Percentiles rank a stretch among this genome's conserved stretches.
These are phyloP conservation scores for Auricularia cornea DNA, from an alignment of 768 basidiomycete genomes.

Conservation along the genomic window DNA sequence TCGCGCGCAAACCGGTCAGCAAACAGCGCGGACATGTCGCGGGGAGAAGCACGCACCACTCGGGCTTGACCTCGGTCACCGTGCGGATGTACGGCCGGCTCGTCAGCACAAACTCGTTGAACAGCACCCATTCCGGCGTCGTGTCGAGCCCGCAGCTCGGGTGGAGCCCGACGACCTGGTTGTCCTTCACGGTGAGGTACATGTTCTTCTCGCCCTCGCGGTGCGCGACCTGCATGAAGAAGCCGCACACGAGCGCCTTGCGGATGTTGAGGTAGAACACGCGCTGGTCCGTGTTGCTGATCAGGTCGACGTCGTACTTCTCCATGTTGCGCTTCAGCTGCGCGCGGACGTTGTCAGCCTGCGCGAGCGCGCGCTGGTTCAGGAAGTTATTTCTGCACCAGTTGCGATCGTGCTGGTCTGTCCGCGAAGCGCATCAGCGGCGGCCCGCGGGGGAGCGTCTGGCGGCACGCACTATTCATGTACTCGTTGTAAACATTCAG, in stretches of 20 bases:
- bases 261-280: constrained; percentile 70
- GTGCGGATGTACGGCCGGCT: constrained; percentile 85
- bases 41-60: constrained; percentile 56
- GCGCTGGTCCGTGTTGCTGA: constrained; percentile 58
- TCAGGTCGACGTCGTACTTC: constrained; percentile 68
- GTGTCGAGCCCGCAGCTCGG: constrained; percentile 82
- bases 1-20: not conserved
- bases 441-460: not conserved
- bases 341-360: constrained; percentile 88
- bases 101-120: constrained; percentile 93
- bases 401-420: constrained; percentile 61
- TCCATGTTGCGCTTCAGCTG: constrained; percentile 92
- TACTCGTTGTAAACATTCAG: constrained; percentile 96
- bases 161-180: constrained; percentile 79
- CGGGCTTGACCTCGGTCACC: constrained; percentile 75
- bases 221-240: constrained; percentile 98
- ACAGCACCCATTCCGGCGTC: constrained; percentile 86
- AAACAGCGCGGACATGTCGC: not conserved
- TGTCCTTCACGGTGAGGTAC: constrained; percentile 91
- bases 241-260: constrained; percentile 80
- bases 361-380: constrained; percentile 68
- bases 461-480: constrained; percentile 50
- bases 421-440: constrained; percentile 35
- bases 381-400: constrained; percentile 93
- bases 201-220: constrained; percentile 84